Percentiles rank a stretch among this genome's conserved stretches.
Evolutionary conservation across 2,329 filamentous ascomycete genomes (phyloP).

Genomic region (Penicillium carneum): DNA sequence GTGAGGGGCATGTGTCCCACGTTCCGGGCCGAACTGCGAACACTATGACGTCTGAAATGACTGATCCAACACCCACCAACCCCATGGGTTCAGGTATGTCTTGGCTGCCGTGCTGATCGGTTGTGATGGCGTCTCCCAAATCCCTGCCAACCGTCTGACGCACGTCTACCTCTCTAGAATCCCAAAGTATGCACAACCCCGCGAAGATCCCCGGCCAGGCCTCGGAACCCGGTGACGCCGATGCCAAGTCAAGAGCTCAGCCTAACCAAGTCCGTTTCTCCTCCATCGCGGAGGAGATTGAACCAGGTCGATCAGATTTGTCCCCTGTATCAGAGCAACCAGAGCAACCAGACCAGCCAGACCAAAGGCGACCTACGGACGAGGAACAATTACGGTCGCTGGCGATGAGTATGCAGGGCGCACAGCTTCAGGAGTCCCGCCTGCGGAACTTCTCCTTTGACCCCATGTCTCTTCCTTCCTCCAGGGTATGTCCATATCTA

Average conservation of each 20-base stretch:
- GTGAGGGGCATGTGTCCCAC: constrained; percentile 48
- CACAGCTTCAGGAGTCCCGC: constrained; percentile 79
- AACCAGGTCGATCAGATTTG: constrained; percentile 53
- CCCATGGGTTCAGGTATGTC: constrained; percentile 44
- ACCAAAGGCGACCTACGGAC: constrained; percentile 37
- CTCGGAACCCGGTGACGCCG: constrained; percentile 35
- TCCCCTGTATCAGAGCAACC: constrained; percentile 32
- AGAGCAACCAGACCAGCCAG: background rate
- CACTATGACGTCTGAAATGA: constrained; percentile 50
- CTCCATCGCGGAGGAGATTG: constrained; percentile 73
- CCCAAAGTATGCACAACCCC: constrained; percentile 30
- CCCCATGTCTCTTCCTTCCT: constrained; percentile 79
- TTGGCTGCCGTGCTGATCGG: constrained; percentile 24
- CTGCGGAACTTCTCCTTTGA: constrained; percentile 90
- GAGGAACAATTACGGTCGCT: constrained; percentile 75
- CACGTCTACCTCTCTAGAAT: constrained; percentile 27
- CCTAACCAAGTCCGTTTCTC: constrained; percentile 70
- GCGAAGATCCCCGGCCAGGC: constrained; percentile 37
- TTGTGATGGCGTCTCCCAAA: constrained; percentile 3
- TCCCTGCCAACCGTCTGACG: constrained; percentile 16
- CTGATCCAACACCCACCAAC: constrained; percentile 38
- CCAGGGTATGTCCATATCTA: constrained; percentile 47
- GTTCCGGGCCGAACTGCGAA: constrained; percentile 29
- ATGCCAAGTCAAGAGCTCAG: constrained; percentile 42
- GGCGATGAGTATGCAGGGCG: constrained; percentile 74